Base-by-base conservation (phyloP, 495 filamentous ascomycete genomes). In the Aspergillus heteromorphus region DNA sequence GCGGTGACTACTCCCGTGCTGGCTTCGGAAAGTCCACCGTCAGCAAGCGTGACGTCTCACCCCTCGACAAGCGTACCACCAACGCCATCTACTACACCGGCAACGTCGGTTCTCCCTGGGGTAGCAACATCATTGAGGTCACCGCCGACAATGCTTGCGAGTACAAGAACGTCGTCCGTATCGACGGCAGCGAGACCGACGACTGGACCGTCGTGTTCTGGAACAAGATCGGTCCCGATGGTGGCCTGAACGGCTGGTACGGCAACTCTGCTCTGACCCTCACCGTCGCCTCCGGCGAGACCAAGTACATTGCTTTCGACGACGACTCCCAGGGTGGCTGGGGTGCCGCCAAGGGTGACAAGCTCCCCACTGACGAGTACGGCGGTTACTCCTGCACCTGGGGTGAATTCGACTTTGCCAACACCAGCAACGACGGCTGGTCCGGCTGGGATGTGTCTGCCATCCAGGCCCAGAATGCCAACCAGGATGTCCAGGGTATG, bases 381-480 rank as follows among this genome's bases (percentile, higher is more conserved):
- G 71, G 71, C 36, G 57, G 61, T 5, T 79, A 72, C 40, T 65
- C 69, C 7, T 73, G 66, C 62, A 77, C 75, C 45, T 79, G 77
- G 76, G 78, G 78, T 60, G 79, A 83, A 60, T 73, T 80, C 53
- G 75, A 78, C 66, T 81, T 86, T 54, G 64, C 69, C 49, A 72
- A 71, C 58, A 65, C 67, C 11, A 71, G 74, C 59, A 79, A 78
- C 65, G 63, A 71, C 49, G 63, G 70, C 41, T 68, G 52, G 59
- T 71, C 72, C 47, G 71, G 74, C 59, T 85, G 80, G 71, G 79
- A 83, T 57, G 73, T 83, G 38, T 74, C 74, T 38, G 75, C 72
- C 56, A 83, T 85, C 60, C 59, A 65, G 47, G 75, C 71, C 40
- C 51, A 74, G 58, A 49, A 51, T 36, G 61, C 61, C 53, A 63